Evolutionary conservation across 106 monocot genomes (phyloP).

Genomic region (Ottelia alismoides): DNA sequence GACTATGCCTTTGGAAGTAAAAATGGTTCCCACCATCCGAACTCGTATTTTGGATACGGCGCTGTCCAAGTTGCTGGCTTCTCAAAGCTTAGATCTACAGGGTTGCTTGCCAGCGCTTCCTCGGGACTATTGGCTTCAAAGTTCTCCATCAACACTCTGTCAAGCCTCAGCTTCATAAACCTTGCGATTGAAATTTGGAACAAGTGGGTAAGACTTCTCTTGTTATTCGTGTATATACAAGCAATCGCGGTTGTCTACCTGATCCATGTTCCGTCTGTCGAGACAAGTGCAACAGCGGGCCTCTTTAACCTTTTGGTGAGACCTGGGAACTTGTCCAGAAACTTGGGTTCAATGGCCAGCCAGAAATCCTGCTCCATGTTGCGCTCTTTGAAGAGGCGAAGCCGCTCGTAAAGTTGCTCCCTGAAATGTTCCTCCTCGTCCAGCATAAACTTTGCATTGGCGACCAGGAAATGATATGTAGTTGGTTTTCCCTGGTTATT

Average conservation of each 20-base stretch:
- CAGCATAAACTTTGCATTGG: slow-evolving; percentile 95
- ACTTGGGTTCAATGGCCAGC: slow-evolving; percentile 95
- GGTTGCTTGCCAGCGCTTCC: slow-evolving; percentile 62
- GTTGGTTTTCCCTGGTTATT: slow-evolving; percentile 40
- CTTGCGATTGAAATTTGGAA: slow-evolving; percentile 27
- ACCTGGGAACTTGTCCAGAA: slow-evolving; percentile 77
- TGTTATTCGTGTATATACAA: too few relatives aligned
- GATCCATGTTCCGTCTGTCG: slow-evolving; percentile 81
- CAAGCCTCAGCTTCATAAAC: slow-evolving; percentile 96
- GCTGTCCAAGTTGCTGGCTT: slow-evolving; percentile 82
- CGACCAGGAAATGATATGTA: slow-evolving; percentile 72
- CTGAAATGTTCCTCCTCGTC: slow-evolving; percentile 98
- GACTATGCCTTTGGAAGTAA: slow-evolving; percentile 35
- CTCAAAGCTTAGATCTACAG: slow-evolving; percentile 62
- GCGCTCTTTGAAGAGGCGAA: slow-evolving; percentile 45
- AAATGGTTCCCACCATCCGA: slow-evolving; percentile 91
- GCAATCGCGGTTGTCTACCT: slow-evolving; percentile 40
- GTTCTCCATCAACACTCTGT: slow-evolving; percentile 65
- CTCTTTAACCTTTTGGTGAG: slow-evolving; percentile 67
- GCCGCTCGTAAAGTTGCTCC: slow-evolving; percentile 60
- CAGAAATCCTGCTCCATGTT: slow-evolving; percentile 87
- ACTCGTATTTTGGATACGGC: slow-evolving; percentile 91
- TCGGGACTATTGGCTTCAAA: slow-evolving; percentile 52
- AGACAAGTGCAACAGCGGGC: slow-evolving; percentile 88
- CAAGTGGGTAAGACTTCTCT: background rate